Conservation (phyloP, 2,329 filamentous ascomycete species). For the Nemania diffusa region DNA sequence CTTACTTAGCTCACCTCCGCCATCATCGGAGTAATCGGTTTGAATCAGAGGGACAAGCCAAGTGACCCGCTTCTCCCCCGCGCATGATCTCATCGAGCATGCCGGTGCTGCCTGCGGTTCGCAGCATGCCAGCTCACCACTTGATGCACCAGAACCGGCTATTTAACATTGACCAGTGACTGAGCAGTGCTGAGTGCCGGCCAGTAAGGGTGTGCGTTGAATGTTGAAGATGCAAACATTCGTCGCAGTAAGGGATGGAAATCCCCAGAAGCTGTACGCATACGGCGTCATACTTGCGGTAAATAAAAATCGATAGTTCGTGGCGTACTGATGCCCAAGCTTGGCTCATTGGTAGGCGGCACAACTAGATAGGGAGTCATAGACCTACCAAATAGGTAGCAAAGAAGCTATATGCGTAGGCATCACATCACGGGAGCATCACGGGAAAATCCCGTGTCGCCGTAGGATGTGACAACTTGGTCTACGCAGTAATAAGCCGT, state of each 20-base stretch:
- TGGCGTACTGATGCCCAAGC: not conserved
- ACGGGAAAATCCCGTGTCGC: not conserved
- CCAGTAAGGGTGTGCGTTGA: not conserved
- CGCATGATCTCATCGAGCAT: slow-evolving; percentile 39
- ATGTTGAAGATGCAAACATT: slow-evolving; percentile 20
- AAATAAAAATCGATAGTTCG: not conserved
- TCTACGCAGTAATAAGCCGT: not conserved
- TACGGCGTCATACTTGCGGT: slow-evolving; percentile 31
- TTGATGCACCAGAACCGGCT: not conserved
- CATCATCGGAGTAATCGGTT: not conserved
- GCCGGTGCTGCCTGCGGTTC: slow-evolving; percentile 11
- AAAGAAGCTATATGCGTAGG: not conserved
- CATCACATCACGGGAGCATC: not conserved
- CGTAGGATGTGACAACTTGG: not conserved
- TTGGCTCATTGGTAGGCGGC: slow-evolving; percentile 9
- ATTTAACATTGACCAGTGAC: slow-evolving; percentile 3
- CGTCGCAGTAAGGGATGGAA: slow-evolving; percentile 1
- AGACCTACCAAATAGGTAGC: not conserved
- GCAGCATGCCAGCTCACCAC: slow-evolving; percentile 32
- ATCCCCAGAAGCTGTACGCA: slow-evolving; percentile 1
- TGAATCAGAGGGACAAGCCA: slow-evolving; percentile 23
- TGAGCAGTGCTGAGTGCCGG: no score
- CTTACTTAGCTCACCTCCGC: slow-evolving; percentile 13
- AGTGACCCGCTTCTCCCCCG: slow-evolving; percentile 29
- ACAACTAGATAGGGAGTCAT: not conserved